A percentile compares a stretch with the other conserved stretches of the same genome.
These are phyloP conservation scores for Yarrowia sp. DNA, from an alignment of 805 yeast genomes.

Conservation along the genomic window DNA sequence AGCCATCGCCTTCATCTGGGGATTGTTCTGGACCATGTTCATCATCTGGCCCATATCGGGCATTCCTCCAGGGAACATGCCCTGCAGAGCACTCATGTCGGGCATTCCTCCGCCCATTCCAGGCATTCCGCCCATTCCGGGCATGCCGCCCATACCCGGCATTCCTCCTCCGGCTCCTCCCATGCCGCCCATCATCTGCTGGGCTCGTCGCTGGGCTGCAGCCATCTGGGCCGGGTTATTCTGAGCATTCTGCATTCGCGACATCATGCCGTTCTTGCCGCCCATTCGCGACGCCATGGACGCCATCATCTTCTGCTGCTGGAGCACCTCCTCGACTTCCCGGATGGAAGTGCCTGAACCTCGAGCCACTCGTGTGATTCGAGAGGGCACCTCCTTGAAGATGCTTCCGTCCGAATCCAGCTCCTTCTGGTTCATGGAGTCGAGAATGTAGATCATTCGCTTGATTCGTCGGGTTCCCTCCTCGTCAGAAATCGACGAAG, in stretches of 20 bases:
- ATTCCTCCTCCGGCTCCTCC: constrained; percentile 53
- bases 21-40: constrained; percentile 62
- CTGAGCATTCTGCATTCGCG: constrained; percentile 51
- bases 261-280: constrained; percentile 61
- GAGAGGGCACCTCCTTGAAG: constrained; percentile 78
- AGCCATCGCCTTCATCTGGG: constrained; percentile 56
- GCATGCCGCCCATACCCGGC: constrained; percentile 64
- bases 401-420: constrained; percentile 86
- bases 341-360: constrained; percentile 93
- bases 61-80: constrained; percentile 59
- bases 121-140: constrained; percentile 59
- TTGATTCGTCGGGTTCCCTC: constrained; percentile 86
- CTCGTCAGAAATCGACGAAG: constrained; percentile 88
- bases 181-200: constrained; percentile 55
- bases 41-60: constrained; percentile 71
- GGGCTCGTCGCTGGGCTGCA: constrained; percentile 57
- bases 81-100: constrained; percentile 51
- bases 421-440: constrained; percentile 93
- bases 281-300: constrained; percentile 62
- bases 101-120: constrained; percentile 57
- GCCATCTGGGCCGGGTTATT: constrained; percentile 53
- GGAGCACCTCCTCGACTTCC: constrained; percentile 89
- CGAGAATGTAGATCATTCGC: constrained; percentile 89
- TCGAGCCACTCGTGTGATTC: constrained; percentile 88
- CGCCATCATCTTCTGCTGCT: constrained; percentile 94